Conservation (phyloP, 495 filamentous ascomycete species). For the Neurospora sp. region DNA sequence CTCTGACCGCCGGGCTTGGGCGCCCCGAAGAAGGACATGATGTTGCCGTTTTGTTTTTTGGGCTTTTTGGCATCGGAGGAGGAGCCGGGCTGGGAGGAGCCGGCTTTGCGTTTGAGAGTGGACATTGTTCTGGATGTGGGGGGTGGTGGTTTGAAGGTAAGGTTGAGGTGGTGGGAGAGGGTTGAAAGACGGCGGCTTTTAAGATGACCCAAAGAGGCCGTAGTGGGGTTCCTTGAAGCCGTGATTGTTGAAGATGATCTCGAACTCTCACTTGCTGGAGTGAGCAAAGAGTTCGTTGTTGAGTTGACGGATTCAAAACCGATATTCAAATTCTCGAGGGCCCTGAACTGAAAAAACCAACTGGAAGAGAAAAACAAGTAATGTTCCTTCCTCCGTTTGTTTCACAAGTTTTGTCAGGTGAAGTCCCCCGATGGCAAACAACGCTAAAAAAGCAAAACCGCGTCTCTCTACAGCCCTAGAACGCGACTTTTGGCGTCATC, state of each 20-base stretch:
- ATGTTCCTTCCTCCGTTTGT: slow-evolving; percentile 2
- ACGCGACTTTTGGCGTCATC: slow-evolving; percentile 20
- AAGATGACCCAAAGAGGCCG: neutral
- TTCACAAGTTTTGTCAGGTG: neutral
- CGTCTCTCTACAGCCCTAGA: neutral
- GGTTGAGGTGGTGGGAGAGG: neutral
- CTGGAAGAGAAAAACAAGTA: slow-evolving; percentile 1
- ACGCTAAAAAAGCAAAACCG: slow-evolving; percentile 5
- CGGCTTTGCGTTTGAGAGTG: slow-evolving; percentile 59
- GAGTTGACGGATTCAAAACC: too few species aligned
- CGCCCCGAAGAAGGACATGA: slow-evolving; percentile 44
- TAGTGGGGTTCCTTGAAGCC: neutral
- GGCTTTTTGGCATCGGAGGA: slow-evolving; percentile 55
- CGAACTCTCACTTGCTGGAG: neutral
- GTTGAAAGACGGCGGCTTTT: neutral
- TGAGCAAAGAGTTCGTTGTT: too few species aligned
- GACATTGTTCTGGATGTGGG: slow-evolving; percentile 27
- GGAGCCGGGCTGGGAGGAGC: slow-evolving; percentile 30
- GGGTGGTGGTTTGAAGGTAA: neutral
- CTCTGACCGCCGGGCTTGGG: slow-evolving; percentile 18
- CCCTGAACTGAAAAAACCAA: neutral
- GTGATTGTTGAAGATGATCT: neutral
- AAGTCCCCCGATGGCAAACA: neutral
- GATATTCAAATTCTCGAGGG: too few species aligned
- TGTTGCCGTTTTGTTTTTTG: slow-evolving; percentile 53